Evolutionary conservation across 2,329 filamentous ascomycete species (phyloP), one percentile per base, ranked within the genome.

Genomic region (Waltergamsia citrina): DNA sequence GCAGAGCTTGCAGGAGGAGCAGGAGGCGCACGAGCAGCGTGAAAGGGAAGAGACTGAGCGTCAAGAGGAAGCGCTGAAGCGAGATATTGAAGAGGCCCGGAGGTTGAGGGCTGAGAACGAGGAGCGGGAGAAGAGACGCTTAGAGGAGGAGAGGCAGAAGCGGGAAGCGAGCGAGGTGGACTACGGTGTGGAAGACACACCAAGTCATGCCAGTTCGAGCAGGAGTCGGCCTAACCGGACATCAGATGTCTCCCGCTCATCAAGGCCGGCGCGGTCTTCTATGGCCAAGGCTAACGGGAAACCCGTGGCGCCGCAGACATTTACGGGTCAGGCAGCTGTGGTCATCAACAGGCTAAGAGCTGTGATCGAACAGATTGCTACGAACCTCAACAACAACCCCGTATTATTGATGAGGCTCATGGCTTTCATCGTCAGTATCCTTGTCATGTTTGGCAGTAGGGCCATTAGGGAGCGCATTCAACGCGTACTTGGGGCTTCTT

Each of bases 1-100:
- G 12, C 78, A 93, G 52, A 81, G 77, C 34, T 65, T 96, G 20
- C 81, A 83, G 46, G 87, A 94, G 43, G 88, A 94, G 50, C 85
- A 84, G 49, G 71, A 81, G 36, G 76, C 81, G 39, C 75, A 79
- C n/a, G 78, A 81, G 44, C 66, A 75, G 39, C 70, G 51, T 60
- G 85, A 69, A 52, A 77, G 46, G 46, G 81, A 69, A 60, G 79
- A 67, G 47, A 61, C 61, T 37, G 59, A 63, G 34, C 59, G 60
- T 17, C 70, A 76, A 36, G 72, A 79, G 41, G 74, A 78, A 36
- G 59, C 71, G 39, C 51, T 76, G 28, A 63, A 64, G 37, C 62
- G 58, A 16, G 72, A 78, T 15, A 60, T 75, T 15, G 73, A 79
- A 39, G 71, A 80, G 40, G 63, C 70, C 2, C 60, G 68, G 43